Percentiles rank a stretch among this genome's conserved stretches.
Conservation (phyloP, 495 filamentous ascomycete genomes). For the Friedmanniomyces endolithicus region DNA sequence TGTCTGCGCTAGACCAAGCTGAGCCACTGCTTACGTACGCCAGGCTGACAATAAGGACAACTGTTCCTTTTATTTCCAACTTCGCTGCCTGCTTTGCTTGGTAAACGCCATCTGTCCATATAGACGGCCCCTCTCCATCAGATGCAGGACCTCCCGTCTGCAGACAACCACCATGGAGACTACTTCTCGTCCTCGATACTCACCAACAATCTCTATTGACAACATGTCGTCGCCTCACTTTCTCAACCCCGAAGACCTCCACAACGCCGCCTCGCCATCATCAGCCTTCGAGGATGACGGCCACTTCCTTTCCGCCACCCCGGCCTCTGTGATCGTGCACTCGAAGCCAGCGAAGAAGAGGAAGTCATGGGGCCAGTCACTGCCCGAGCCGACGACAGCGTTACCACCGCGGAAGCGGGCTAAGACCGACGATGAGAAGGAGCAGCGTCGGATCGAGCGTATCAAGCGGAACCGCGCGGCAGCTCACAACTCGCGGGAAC, state of each 20-base stretch:
- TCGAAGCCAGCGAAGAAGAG: conserved; percentile 60
- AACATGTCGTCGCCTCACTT: conserved; percentile 17
- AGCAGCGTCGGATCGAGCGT: conserved; percentile 92
- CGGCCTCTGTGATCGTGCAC: conserved; percentile 9
- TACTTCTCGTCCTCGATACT: background rate
- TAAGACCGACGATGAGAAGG: conserved; percentile 95
- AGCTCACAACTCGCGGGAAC: conserved; percentile 88
- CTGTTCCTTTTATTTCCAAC: no score
- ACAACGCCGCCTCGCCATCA: conserved; percentile 1
- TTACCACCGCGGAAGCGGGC: conserved; percentile 93
- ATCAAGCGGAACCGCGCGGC: conserved; percentile 92
- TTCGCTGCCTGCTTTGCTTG: no score
- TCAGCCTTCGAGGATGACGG: background rate
- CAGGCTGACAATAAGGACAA: no score
- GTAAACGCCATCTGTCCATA: no score
- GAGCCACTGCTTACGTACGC: no score
- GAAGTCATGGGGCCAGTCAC: conserved; percentile 97
- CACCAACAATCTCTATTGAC: conserved; percentile 3
- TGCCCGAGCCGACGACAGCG: conserved; percentile 93
- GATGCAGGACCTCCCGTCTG: conserved; percentile 1
- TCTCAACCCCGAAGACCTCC: conserved; percentile 18
- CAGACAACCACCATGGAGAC: conserved; percentile 14
- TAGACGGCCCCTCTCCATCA: background rate
- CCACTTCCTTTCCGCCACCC: background rate
- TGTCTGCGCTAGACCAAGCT: no score